These are phyloP conservation scores for Harringtonia lauricola DNA, from an alignment of 2,329 filamentous ascomycete genomes.

Conservation along the genomic window DNA sequence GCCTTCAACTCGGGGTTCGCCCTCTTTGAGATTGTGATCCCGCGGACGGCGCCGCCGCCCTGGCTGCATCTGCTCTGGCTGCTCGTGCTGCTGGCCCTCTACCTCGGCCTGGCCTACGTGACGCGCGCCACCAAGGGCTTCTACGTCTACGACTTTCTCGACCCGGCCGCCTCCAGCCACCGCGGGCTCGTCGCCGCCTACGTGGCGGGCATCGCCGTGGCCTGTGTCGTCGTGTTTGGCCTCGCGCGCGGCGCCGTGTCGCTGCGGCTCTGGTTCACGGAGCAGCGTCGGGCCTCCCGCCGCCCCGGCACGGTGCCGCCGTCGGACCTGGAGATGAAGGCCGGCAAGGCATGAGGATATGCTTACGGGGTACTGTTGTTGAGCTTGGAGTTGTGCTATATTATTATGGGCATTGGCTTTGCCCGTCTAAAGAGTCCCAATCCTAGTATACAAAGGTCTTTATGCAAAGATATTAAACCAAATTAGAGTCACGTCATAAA, in stretches of 20 bases:
- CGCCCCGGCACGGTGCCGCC: not conserved
- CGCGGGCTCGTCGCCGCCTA: conserved; percentile 49
- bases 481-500: too few species aligned
- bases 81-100: conserved; percentile 58
- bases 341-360: too few species aligned
- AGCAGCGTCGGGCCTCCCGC: too few species aligned
- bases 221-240: conserved; percentile 39
- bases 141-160: conserved; percentile 72
- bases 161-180: conserved; percentile 39
- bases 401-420: too few species aligned
- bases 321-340: not conserved
- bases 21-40: conserved; percentile 61
- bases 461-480: too few species aligned
- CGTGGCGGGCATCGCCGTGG: conserved; percentile 46
- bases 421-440: too few species aligned
- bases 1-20: conserved; percentile 63
- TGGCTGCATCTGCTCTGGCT: conserved; percentile 58
- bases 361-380: too few species aligned
- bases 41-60: conserved; percentile 50
- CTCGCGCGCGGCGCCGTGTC: conserved; percentile 39
- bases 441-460: too few species aligned
- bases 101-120: conserved; percentile 64
- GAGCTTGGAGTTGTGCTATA: too few species aligned
- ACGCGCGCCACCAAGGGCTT: conserved; percentile 58
- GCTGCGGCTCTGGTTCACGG: conserved; percentile 37